Percentiles rank a stretch among this genome's conserved stretches.
phyloP scores from a whole-genome alignment of 768 basidiomycete genomes.

The Tephrocybe sp. region DNA sequence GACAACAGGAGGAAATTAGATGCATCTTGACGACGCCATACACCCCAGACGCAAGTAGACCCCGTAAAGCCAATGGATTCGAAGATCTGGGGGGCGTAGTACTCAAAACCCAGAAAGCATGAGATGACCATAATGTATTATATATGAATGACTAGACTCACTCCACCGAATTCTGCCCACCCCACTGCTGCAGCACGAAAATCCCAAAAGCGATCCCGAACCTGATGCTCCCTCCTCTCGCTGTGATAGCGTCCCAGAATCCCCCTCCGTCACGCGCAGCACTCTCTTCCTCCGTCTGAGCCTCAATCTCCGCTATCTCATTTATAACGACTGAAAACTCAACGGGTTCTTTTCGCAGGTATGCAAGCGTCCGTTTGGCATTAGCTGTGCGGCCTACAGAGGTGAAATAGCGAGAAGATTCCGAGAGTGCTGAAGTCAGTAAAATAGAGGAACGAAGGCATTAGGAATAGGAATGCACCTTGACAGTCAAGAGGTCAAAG shows the following conservation, averaged over 20 bases:
- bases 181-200: slow-evolving; percentile 82
- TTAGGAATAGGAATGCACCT: slow-evolving; percentile 29
- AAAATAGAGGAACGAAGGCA: slow-evolving; percentile 15
- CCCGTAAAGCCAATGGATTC: slow-evolving; percentile 68
- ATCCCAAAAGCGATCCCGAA: slow-evolving; percentile 81
- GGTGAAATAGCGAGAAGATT: slow-evolving; percentile 78
- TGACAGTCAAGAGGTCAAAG: slow-evolving; percentile 65
- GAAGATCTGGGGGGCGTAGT: slow-evolving; percentile 78
- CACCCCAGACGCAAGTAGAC: slow-evolving; percentile 72
- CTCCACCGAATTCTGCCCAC: slow-evolving; percentile 80
- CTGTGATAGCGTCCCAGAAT: slow-evolving; percentile 68
- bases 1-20: background rate
- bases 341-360: slow-evolving; percentile 48
- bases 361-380: slow-evolving; percentile 61
- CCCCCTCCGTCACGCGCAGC: slow-evolving; percentile 65
- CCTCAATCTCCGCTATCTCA: slow-evolving; percentile 81
- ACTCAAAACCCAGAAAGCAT: slow-evolving; percentile 29
- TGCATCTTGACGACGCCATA: slow-evolving; percentile 37
- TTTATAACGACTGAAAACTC: slow-evolving; percentile 49
- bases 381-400: slow-evolving; percentile 56
- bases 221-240: slow-evolving; percentile 77
- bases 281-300: slow-evolving; percentile 73
- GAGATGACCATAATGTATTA: background rate
- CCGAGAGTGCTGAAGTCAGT: slow-evolving; percentile 30
- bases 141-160: slow-evolving; percentile 20